Base-by-base conservation (phyloP, 192 early-diverging fungal genomes). In the Backusella parvicylindrica region DNA sequence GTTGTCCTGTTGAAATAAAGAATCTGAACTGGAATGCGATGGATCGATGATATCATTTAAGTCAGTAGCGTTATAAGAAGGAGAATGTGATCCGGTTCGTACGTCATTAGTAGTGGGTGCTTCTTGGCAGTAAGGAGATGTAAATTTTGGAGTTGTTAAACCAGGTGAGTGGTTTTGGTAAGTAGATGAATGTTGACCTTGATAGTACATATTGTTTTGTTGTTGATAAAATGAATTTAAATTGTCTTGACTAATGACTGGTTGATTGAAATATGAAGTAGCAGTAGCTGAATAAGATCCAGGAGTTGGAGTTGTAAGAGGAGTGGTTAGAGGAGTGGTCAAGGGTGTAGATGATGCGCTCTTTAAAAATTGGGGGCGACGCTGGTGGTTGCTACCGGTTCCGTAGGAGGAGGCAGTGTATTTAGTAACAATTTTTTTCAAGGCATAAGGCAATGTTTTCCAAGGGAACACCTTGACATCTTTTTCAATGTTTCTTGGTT, bases 381-480 rank as follows among this genome's bases (percentile, higher is more conserved):
- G 53, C 1, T 60, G 53, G 9, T 60, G 21, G 12, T 16, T 47
- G 26, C 8, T 13, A 60, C 9, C 15, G 37, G 15, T 23, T 26
- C 40, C 26, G 28, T 41, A 70, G 15, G 68, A 70, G 40, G 68
- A 41, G 23, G 72, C 72, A 38, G 85, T 89, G 68, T 92, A 92
- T 75, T 94, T 95, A 60, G 83, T 83, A 23, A 93, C 87, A 69
- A 95, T 93, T 72, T 95, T 95, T 66, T 91, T 88, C 60, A 94
- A 82, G 0, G 90, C 92, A 38, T 86, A 79, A 9, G 86, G 79
- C 7, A 95, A 77, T 0, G 89, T 85, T 67, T 88, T 86, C 94
- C 94, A 95, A 3, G 88, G 85, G 76, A 92, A 95, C 3, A 95
- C 92, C 73, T 95, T 95, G 85, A 95, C 88, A 64, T 95, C 92